Conservation (phyloP, 2,329 filamentous ascomycete species). For the Aureobasidium zeae region DNA sequence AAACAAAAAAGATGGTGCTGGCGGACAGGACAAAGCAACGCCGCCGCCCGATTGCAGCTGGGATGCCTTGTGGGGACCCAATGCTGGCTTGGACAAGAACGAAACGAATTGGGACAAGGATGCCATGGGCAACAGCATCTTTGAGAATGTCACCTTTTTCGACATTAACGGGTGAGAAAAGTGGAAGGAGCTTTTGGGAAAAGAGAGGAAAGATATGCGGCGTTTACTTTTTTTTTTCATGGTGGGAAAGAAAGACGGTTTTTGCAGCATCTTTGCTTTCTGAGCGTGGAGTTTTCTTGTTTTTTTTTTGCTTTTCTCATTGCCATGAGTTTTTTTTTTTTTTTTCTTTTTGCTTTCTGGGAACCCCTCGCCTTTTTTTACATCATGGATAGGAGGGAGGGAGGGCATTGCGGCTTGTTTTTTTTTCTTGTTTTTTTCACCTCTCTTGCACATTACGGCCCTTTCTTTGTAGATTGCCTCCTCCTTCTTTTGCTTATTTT, state of each 20-base stretch:
- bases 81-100: conserved; percentile 11
- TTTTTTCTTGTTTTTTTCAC: too few species aligned
- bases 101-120: conserved; percentile 13
- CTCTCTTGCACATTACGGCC: too few species aligned
- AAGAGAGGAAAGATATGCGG: too few species aligned
- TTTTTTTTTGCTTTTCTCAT: too few species aligned
- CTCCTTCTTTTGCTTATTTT: not conserved
- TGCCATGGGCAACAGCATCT: conserved; percentile 14
- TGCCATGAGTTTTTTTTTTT: too few species aligned
- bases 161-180: not conserved
- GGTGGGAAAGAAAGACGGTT: too few species aligned
- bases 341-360: not conserved
- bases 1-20: conserved; percentile 10
- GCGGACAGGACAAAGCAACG: not conserved
- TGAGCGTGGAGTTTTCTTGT: not conserved
- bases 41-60: conserved; percentile 2
- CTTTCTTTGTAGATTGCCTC: too few species aligned
- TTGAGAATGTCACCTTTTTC: conserved; percentile 9
- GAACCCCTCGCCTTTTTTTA: not conserved
- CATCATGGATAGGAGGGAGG: too few species aligned
- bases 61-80: conserved; percentile 6
- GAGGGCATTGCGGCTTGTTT: too few species aligned
- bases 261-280: too few species aligned
- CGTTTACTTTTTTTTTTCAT: too few species aligned
- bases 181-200: too few species aligned